Conservation (phyloP, 352 stramenopile genomes). For the Halophytophthora polymorphica region DNA sequence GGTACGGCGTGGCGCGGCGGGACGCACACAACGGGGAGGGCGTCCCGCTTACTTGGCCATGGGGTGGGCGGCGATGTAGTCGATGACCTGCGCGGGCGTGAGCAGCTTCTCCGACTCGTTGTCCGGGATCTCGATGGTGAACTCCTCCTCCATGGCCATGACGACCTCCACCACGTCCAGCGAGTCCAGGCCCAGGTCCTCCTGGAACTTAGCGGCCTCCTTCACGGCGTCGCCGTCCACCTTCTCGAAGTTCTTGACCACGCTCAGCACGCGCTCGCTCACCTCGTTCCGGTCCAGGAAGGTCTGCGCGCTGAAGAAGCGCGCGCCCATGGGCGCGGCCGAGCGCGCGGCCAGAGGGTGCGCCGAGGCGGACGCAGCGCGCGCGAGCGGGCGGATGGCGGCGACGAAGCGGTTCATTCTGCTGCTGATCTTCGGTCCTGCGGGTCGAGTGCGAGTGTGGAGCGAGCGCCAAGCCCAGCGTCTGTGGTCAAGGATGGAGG, state of each 20-base stretch:
- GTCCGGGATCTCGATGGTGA: conserved; percentile 99
- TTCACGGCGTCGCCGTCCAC: conserved; percentile 94
- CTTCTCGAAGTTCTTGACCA: conserved; percentile 99
- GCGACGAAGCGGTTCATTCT: conserved; percentile 81
- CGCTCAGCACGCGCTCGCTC: conserved; percentile 94
- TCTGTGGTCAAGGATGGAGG: background rate
- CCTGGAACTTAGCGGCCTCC: conserved; percentile 94
- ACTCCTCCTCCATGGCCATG: conserved; percentile 99
- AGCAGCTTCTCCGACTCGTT: conserved; percentile 99
- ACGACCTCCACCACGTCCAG: conserved; percentile 96
- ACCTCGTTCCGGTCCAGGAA: conserved; percentile 93
- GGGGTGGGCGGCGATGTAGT: conserved; percentile 98
- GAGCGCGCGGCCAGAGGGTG: conserved; percentile 34
- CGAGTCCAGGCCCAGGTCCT: conserved; percentile 98
- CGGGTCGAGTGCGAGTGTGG: conserved; percentile 17
- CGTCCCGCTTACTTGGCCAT: conserved; percentile 96
- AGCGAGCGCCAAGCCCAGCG: conserved; percentile 21
- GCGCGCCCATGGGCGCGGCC: conserved; percentile 23
- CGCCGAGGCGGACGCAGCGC: conserved; percentile 42
- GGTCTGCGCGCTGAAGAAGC: conserved; percentile 84
- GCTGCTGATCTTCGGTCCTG: conserved; percentile 8
- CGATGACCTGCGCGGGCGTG: conserved; percentile 95
- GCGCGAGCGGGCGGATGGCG: conserved; percentile 63
- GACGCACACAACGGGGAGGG: too few relatives aligned
- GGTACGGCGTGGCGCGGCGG: too few relatives aligned